Evolutionary conservation across 371 early-diverging fungal species (phyloP).

Genomic region (Mortierella sp.): DNA sequence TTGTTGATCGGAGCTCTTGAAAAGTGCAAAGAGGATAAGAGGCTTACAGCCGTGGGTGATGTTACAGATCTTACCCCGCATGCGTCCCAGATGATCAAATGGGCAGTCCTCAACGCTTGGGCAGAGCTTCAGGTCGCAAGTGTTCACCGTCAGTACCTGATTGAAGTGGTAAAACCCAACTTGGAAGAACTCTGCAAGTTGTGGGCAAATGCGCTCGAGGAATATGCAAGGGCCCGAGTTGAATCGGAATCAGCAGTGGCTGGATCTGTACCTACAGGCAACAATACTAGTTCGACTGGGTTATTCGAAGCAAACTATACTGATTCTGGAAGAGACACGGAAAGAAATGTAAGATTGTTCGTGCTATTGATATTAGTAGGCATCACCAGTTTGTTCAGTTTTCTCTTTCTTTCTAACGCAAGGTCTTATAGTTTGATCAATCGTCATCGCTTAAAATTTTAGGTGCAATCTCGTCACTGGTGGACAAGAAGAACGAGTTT

Average conservation of each 20-base stretch:
- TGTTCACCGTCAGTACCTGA: conserved; percentile 69
- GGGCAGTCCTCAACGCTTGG: conserved; percentile 87
- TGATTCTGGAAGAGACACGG: conserved; percentile 35
- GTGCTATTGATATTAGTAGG: not conserved
- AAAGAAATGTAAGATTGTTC: conserved; percentile 34
- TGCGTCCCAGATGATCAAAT: conserved; percentile 83
- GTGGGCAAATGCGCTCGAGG: conserved; percentile 70
- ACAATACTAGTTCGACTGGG: conserved; percentile 50
- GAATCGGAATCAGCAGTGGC: conserved; percentile 68
- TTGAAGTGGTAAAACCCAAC: conserved; percentile 76
- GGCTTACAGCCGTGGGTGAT: conserved; percentile 69
- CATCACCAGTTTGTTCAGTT: not conserved
- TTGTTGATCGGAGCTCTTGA: conserved; percentile 80
- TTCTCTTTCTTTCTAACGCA: not conserved
- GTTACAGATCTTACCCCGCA: conserved; percentile 73
- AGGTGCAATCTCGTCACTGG: conserved; percentile 38
- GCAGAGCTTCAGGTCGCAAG: conserved; percentile 81
- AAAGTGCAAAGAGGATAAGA: conserved; percentile 73
- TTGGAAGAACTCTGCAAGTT: conserved; percentile 66
- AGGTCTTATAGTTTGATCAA: conserved; percentile 36
- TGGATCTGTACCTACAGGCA: conserved; percentile 58
- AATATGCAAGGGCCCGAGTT: conserved; percentile 70
- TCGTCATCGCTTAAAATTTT: conserved; percentile 51
- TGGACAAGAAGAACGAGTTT: conserved; percentile 37
- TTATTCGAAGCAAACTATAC: conserved; percentile 47